Base-by-base conservation (phyloP, 176 grass and related monocot genomes). In the Aegilops tauschii region DNA sequence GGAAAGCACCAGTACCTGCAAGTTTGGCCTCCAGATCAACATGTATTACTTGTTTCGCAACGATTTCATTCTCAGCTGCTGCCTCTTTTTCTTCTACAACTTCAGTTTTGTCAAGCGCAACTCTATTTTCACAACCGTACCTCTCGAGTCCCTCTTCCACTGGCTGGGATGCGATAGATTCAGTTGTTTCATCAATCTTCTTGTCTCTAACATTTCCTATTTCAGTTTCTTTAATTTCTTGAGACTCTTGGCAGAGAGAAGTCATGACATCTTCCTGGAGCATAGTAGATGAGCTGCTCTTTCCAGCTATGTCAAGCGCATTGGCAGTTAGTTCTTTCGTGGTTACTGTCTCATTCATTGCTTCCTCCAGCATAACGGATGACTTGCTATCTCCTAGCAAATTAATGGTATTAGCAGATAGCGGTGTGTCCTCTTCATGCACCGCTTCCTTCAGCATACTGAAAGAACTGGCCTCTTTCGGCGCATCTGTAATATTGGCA, bases 41-140 rank as follows among this genome's bases (percentile, higher is more conserved):
- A 76, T 40, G 40, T 84, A 76, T 88, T 80, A 56, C 39, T 71
- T 83, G 61, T 25, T 80, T 82, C 70, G 58, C 36, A 1, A 61
- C 88, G 82, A 70, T 78, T 82, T 76, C 86, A 79, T 89, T 65
- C 45, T 76, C 80, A 75, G 84, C 23, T 65, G 23, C 59, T 79
- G 18, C 52, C 21, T 84, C 74, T 72, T 90, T 65, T 85, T 93
- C 61, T 85, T 93, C 61, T 8, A 29, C 18, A 31, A 80, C 75
- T 40, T 85, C 69, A 34, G 35, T 67, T 62, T 89, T 81, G 72
- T 40, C 10, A 77, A 73, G 69, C n/a, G 54, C 45, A 66, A 49
- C 78, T 69, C 39, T 73, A 44, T 63, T 73, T 71, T 72, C 81
- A 61, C 36, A 65, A 35, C 29, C 9, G 76, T 92, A 71, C 39